Percentiles rank a stretch among this genome's conserved stretches.
phyloP scores from a whole-genome alignment of 306 rosid genomes.

The Malus sylvestris region DNA sequence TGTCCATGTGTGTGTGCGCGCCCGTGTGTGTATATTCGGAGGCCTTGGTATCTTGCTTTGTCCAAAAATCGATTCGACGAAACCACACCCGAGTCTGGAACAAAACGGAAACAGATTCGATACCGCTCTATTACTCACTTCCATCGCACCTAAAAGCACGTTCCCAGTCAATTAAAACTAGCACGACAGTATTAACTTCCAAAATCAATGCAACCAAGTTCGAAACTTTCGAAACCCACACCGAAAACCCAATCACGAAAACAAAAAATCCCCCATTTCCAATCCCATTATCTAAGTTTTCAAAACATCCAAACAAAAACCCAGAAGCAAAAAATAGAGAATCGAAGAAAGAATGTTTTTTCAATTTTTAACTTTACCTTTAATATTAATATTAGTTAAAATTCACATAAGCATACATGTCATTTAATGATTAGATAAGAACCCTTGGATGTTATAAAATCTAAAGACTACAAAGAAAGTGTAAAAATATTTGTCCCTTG shows the following conservation, averaged over 20 bases:
- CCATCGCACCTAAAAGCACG: not conserved
- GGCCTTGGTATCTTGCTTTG: too few relatives aligned
- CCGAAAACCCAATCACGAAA: not conserved
- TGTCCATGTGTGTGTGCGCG: too few relatives aligned
- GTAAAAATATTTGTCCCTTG: too few relatives aligned
- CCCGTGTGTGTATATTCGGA: too few relatives aligned
- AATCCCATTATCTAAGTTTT: not conserved
- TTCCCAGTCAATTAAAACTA: not conserved
- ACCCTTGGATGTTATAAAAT: too few relatives aligned
- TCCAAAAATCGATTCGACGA: too few relatives aligned
- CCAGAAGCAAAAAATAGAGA: not conserved
- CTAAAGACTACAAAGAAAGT: too few relatives aligned
- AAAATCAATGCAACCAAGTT: not conserved
- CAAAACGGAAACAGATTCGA: not conserved
- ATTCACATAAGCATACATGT: too few relatives aligned
- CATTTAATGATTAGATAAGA: too few relatives aligned
- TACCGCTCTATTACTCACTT: not conserved
- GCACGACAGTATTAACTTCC: not conserved
- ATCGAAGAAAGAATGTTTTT: too few relatives aligned
- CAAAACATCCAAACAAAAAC: not conserved
- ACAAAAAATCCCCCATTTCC: not conserved
- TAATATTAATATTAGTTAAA: too few relatives aligned
- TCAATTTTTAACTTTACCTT: too few relatives aligned
- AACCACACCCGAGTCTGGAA: not conserved
- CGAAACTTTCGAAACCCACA: not conserved